Base-by-base conservation (phyloP, 1,284 basidiomycete species). In the Cutaneotrichosporon sp. region DNA sequence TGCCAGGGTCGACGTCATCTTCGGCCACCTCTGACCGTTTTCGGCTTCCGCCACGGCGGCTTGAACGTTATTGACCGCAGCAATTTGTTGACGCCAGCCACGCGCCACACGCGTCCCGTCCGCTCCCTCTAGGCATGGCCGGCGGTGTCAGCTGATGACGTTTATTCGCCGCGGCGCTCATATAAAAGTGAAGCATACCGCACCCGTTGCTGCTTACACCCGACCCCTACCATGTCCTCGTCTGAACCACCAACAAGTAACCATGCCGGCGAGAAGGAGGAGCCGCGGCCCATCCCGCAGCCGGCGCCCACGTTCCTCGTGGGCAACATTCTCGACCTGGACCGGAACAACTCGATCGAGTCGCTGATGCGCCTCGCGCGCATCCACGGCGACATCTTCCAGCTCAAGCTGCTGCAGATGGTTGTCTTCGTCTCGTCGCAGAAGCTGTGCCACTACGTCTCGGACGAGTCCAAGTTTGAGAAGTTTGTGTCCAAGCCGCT, bases 401-500 rank as follows among this genome's bases (percentile, higher is more conserved):
- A 63, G 53, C 51, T 66, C 20, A 51, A 52, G 27, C 52, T 66
- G 22, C 22, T 11, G 9, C 20, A 46, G 8, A 24, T 54, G 11
- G 56, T 77, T 11, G 63, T 81, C 14, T 69, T 80, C 24, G 69
- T 83, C 10, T 80, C 76, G 59, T 76, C 78, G 14, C 79, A 81
- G 42, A 76, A 75, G n/a, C 72, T 85, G 20, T 73, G 78, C 11
- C 79, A 82, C 65, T 81, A 84, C 68, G 69, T 82, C 6, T 81
- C 78, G 46, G 80, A 85, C 64, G 83, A 85, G 49, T 78, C 74
- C 31, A 74, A 79, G 31, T 85, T 84, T 72, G 70, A 78, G 45
- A 86, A 85, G 70, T 67, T 65, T 25, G 70, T 84, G 18, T 60
- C 52, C 7, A 76, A 75, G 6, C 69, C 78, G 2, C 70, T 85